These are phyloP conservation scores for Sporothrix inflata DNA, from an alignment of 2,329 filamentous ascomycete species.

Conservation along the genomic window DNA sequence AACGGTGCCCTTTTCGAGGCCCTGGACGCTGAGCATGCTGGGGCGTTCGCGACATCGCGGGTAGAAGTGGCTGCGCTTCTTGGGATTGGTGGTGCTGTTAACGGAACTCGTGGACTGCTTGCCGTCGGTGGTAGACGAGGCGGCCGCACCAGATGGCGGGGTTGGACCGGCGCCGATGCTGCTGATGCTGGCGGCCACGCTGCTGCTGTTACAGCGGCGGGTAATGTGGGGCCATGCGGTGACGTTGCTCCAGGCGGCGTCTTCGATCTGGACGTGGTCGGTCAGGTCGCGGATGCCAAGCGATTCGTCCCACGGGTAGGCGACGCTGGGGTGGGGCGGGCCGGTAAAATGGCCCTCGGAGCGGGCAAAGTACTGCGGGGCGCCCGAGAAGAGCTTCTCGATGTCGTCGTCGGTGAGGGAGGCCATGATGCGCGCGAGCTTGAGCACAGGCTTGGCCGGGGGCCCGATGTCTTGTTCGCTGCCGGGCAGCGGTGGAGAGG, in stretches of 20 bases:
- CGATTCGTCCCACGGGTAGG: conserved; percentile 69
- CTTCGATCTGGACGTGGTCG: conserved; percentile 66
- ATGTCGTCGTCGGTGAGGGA: conserved; percentile 62
- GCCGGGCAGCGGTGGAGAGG: conserved; percentile 53
- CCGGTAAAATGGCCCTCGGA: conserved; percentile 62
- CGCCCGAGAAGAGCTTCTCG: conserved; percentile 74
- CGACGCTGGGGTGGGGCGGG: conserved; percentile 64
- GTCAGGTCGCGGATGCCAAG: conserved; percentile 64
- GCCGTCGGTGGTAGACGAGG: neutral
- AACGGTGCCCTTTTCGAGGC: conserved; percentile 70
- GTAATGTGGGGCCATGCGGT: conserved; percentile 68
- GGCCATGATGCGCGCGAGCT: conserved; percentile 62
- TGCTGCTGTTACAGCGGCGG: conserved; percentile 40
- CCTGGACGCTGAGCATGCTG: conserved; percentile 73
- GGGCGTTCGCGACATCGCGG: conserved; percentile 64
- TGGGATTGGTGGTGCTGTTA: conserved; percentile 33
- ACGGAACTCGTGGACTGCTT: neutral
- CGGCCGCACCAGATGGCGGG: neutral
- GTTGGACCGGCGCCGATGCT: neutral
- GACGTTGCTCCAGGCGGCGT: conserved; percentile 64
- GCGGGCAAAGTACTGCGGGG: conserved; percentile 70
- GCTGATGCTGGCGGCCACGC: conserved; percentile 36
- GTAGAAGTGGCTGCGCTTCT: conserved; percentile 60
- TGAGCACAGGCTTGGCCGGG: conserved; percentile 51
- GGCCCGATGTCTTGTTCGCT: conserved; percentile 47